These are phyloP conservation scores for Fusarium camptoceras DNA, from an alignment of 2,329 filamentous ascomycete species.

Conservation along the genomic window DNA sequence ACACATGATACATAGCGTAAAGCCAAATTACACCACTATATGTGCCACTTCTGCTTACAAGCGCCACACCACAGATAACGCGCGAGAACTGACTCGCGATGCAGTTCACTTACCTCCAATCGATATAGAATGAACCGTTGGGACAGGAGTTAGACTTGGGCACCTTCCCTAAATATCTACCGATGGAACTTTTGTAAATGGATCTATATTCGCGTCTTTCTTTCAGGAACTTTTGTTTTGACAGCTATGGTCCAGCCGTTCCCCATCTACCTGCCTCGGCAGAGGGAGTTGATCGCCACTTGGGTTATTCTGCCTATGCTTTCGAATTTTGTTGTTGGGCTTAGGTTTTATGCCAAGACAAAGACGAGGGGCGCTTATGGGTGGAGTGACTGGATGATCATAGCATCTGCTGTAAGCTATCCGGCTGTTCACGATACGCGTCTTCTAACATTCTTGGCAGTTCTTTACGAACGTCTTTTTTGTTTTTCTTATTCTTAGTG, in stretches of 20 bases:
- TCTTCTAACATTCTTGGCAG: not conserved
- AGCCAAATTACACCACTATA: not conserved
- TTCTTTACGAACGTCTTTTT: slow-evolving; percentile 9
- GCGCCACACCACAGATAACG: slow-evolving; percentile 1
- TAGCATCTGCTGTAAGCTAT: not conserved
- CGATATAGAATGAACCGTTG: not conserved
- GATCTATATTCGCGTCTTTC: slow-evolving; percentile 8
- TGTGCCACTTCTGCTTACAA: not conserved
- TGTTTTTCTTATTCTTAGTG: slow-evolving; percentile 10
- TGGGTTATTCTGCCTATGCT: slow-evolving; percentile 4
- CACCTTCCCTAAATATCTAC: not conserved
- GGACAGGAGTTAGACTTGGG: not conserved
- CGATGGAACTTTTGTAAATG: slow-evolving; percentile 15
- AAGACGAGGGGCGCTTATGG: slow-evolving; percentile 14
- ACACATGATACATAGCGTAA: not conserved
- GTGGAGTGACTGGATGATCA: slow-evolving; percentile 22
- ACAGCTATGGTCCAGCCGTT: slow-evolving; percentile 11
- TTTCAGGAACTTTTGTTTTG: not conserved
- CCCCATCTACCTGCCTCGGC: slow-evolving; percentile 7
- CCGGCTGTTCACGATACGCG: accelerated
- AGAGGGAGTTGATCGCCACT: slow-evolving; percentile 2
- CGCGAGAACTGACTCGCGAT: slow-evolving; percentile 2
- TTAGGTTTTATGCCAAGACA: slow-evolving; percentile 16
- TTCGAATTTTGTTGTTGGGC: not conserved
- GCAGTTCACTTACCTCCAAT: not conserved